Evolutionary conservation across 164 flowering plant species (phyloP).

Genomic region (Brasenia schreberi): DNA sequence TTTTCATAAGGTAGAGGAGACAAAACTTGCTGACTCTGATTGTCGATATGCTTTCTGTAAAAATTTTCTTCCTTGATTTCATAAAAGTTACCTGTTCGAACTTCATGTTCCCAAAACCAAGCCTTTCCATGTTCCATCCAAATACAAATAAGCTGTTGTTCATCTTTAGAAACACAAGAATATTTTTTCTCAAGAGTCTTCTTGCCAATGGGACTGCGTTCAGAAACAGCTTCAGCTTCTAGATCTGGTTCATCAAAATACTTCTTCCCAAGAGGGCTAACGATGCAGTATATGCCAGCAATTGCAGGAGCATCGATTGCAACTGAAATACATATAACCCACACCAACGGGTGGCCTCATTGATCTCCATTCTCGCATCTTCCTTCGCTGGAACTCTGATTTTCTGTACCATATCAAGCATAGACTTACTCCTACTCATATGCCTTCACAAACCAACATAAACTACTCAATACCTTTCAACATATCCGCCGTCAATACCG

Average conservation of each 20-base stretch:
- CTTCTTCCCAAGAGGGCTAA: conserved; percentile 83
- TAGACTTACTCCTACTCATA: too few relatives aligned
- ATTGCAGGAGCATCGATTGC: conserved; percentile 78
- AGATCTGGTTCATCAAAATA: conserved; percentile 41
- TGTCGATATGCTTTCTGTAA: conserved; percentile 20
- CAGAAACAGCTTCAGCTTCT: conserved; percentile 25
- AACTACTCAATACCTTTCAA: too few relatives aligned
- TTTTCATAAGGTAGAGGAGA: conserved; percentile 2
- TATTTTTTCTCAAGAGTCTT: conserved; percentile 48
- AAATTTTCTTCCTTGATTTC: conserved; percentile 11
- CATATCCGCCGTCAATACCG: too few relatives aligned
- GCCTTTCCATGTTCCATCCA: conserved; percentile 98
- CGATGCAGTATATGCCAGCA: conserved; percentile 62
- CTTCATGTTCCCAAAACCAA: conserved; percentile 97
- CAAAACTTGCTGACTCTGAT: conserved; percentile 6
- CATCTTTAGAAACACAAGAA: conserved; percentile 53
- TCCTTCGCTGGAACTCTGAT: too few relatives aligned
- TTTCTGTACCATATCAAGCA: too few relatives aligned
- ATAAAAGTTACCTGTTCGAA: conserved; percentile 67
- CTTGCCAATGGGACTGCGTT: conserved; percentile 9
- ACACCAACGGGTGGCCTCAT: conserved; percentile 78
- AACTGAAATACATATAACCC: conserved; percentile 49
- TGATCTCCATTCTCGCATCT: too few relatives aligned
- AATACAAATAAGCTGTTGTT: conserved; percentile 63
- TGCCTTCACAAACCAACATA: too few relatives aligned